Evolutionary conservation across 1,139 yeast species (phyloP).

Genomic region (Pichia sp.): DNA sequence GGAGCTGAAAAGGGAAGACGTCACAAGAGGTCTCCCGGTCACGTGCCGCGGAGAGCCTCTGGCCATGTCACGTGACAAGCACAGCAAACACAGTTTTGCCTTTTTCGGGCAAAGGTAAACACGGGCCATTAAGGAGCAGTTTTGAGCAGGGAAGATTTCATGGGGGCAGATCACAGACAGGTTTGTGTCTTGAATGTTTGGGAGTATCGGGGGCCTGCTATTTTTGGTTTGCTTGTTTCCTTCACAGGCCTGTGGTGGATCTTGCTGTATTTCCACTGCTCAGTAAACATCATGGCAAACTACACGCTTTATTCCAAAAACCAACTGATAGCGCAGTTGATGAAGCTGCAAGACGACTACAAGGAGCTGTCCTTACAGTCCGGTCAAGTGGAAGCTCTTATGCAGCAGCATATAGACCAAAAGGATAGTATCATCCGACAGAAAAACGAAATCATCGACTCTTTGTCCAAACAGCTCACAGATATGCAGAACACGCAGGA

Average conservation of each 20-base stretch:
- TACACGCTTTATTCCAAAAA: slow-evolving; percentile 11
- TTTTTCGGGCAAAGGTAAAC: slow-evolving; percentile 8
- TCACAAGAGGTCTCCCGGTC: too few relatives aligned
- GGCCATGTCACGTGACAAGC: not conserved
- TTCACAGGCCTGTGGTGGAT: too few relatives aligned
- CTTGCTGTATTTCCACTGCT: not conserved
- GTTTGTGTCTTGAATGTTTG: too few relatives aligned
- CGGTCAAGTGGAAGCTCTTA: slow-evolving; percentile 22
- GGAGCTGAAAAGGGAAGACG: too few relatives aligned
- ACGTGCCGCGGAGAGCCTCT: too few relatives aligned
- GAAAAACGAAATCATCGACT: slow-evolving; percentile 2
- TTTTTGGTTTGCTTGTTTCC: too few relatives aligned
- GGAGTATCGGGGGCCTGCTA: too few relatives aligned
- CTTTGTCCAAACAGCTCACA: slow-evolving; percentile 1
- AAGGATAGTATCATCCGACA: not conserved
- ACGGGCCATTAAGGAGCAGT: not conserved
- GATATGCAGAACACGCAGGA: not conserved
- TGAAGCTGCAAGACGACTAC: slow-evolving; percentile 21
- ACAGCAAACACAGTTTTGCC: slow-evolving; percentile 2
- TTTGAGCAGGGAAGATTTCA: not conserved
- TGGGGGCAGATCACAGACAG: not conserved
- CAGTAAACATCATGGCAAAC: not conserved
- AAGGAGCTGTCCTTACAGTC: slow-evolving; percentile 19
- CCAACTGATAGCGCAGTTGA: slow-evolving; percentile 17
- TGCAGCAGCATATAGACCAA: slow-evolving; percentile 20